Evolutionary conservation across 371 early-diverging fungal genomes (phyloP).

Genomic region (Mortierella sp.): DNA sequence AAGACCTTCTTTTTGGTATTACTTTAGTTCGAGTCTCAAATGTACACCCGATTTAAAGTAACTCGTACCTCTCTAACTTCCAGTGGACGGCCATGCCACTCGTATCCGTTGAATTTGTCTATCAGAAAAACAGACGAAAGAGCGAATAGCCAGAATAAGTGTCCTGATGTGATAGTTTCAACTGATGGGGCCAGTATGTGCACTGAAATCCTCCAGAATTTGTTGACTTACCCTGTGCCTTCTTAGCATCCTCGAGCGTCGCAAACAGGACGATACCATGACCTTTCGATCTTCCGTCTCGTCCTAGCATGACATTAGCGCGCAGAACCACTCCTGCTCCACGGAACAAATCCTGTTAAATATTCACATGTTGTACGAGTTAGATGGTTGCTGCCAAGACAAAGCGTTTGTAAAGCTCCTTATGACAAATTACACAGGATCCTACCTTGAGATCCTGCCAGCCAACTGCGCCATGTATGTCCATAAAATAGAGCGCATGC

Average conservation of each 20-base stretch:
- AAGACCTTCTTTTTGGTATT: too few relatives aligned
- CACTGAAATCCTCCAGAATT: too few relatives aligned
- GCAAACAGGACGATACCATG: slow-evolving; percentile 68
- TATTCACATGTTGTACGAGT: not conserved
- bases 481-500: too few relatives aligned
- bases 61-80: slow-evolving; percentile 67
- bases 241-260: slow-evolving; percentile 63
- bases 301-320: slow-evolving; percentile 55
- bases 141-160: too few relatives aligned
- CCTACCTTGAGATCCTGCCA: slow-evolving; percentile 51
- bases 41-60: not conserved
- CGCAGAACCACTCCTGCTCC: slow-evolving; percentile 55
- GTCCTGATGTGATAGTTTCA: too few relatives aligned
- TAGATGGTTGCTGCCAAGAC: not conserved
- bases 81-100: slow-evolving; percentile 64
- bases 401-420: not conserved
- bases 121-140: too few relatives aligned
- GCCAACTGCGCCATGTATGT: too few relatives aligned
- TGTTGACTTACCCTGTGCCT: slow-evolving; percentile 66
- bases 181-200: too few relatives aligned
- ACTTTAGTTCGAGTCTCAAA: too few relatives aligned
- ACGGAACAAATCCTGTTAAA: slow-evolving; percentile 55
- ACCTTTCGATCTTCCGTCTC: slow-evolving; percentile 68
- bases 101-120: slow-evolving; percentile 62
- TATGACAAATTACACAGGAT: not conserved